Evolutionary conservation across 495 filamentous ascomycete species (phyloP).

Genomic region (Delitschia confertaspora): DNA sequence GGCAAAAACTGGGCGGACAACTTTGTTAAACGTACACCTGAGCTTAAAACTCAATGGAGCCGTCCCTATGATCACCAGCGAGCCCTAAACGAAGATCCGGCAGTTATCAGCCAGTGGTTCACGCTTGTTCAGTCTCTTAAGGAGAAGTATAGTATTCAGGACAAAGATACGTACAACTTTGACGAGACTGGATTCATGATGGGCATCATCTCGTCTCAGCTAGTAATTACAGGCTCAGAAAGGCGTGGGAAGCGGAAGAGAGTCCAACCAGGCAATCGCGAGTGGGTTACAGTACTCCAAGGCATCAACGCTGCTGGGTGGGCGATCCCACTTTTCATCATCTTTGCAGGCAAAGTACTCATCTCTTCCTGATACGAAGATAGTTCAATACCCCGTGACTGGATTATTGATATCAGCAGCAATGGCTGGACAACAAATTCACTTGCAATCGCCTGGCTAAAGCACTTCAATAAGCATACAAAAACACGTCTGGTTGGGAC

Average conservation of each 20-base stretch:
- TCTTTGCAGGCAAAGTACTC: constrained; percentile 31
- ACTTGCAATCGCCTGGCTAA: constrained; percentile 8
- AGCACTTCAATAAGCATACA: constrained; percentile 12
- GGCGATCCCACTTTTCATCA: constrained; percentile 19
- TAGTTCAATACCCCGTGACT: constrained; percentile 26
- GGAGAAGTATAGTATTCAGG: constrained; percentile 34
- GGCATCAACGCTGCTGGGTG: constrained; percentile 16
- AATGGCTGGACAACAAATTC: constrained; percentile 20
- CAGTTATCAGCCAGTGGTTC: constrained; percentile 34
- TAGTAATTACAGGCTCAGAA: constrained; percentile 22
- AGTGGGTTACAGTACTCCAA: constrained; percentile 38
- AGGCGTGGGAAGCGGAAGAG: constrained; percentile 14
- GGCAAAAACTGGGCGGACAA: constrained; percentile 28
- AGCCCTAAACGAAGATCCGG: constrained; percentile 35
- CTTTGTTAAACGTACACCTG: constrained; percentile 32
- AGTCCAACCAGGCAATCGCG: constrained; percentile 35
- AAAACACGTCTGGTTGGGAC: neutral
- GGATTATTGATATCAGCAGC: constrained; percentile 7
- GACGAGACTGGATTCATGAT: constrained; percentile 40
- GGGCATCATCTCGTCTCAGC: constrained; percentile 23
- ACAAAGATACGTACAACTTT: constrained; percentile 42
- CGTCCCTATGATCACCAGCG: constrained; percentile 33
- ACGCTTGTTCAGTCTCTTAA: constrained; percentile 30
- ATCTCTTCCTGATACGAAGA: constrained; percentile 29
- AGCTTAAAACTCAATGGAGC: constrained; percentile 31